Percentiles rank a stretch among this genome's conserved stretches.
Evolutionary conservation across 768 basidiomycete species (phyloP).

Genomic region (Leccinum uliginosum): DNA sequence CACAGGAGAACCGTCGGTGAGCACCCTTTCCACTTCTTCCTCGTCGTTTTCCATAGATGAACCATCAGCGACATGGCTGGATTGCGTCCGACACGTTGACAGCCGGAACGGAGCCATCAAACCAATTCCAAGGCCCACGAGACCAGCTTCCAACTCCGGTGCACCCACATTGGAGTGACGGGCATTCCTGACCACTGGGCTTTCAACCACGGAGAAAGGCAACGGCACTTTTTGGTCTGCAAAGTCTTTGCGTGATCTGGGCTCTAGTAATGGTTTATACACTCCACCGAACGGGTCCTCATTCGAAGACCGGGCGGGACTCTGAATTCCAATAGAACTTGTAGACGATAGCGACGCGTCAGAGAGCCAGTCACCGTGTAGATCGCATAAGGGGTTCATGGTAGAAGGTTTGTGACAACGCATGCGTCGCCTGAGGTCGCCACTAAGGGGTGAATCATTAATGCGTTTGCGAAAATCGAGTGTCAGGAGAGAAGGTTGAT

Average conservation of each 20-base stretch:
- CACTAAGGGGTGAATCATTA: constrained; percentile 47
- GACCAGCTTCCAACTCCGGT: constrained; percentile 30
- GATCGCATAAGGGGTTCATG: constrained; percentile 25
- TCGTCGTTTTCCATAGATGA: constrained; percentile 27
- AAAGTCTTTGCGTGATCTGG: constrained; percentile 8
- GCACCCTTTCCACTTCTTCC: constrained; percentile 32
- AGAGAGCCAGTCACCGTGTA: constrained; percentile 28
- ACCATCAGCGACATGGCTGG: constrained; percentile 7
- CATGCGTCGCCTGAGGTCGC: constrained; percentile 27
- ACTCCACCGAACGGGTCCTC: constrained; percentile 44
- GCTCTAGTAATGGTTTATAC: constrained; percentile 9
- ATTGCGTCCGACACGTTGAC: constrained; percentile 35
- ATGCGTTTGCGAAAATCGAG: constrained; percentile 33
- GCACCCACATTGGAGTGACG: constrained; percentile 19
- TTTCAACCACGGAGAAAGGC: constrained; percentile 37
- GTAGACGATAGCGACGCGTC: constrained; percentile 28
- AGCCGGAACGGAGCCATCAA: constrained; percentile 54
- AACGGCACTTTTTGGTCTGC: constrained; percentile 14
- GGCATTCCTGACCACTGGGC: constrained; percentile 43
- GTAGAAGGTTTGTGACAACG: constrained; percentile 26
- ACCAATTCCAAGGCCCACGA: constrained; percentile 37
- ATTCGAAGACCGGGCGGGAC: constrained; percentile 27
- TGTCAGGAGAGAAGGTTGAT: constrained; percentile 30
- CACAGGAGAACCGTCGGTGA: constrained; percentile 18
- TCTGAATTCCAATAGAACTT: constrained; percentile 16